A percentile compares a stretch with the other conserved stretches of the same genome.
Conservation (phyloP, 345 rosid species). For the Trapa incisa region DNA sequence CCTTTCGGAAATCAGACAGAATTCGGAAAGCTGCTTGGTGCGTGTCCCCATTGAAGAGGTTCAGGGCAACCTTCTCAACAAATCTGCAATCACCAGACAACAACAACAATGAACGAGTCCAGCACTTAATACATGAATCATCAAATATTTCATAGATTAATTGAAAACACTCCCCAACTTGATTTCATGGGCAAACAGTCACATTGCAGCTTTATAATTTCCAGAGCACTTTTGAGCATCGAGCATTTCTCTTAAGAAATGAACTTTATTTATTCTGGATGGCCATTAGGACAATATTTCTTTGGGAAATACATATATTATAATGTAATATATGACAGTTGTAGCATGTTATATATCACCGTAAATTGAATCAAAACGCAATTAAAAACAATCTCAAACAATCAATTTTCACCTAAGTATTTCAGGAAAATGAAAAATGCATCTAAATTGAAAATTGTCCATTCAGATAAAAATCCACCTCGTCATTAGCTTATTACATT, state of each 20-base stretch:
- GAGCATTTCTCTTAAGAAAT: background rate
- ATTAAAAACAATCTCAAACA: background rate
- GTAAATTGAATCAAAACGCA: background rate
- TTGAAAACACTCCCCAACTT: background rate
- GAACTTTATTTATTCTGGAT: background rate
- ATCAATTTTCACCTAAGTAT: background rate
- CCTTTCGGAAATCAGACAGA: conserved; percentile 79
- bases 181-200: background rate
- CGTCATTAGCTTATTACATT: background rate
- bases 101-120: background rate
- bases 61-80: conserved; percentile 54
- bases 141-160: background rate
- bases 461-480: background rate
- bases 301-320: background rate
- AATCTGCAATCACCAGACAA: conserved; percentile 39
- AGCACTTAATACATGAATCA: background rate
- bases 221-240: background rate
- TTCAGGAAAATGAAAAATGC: background rate
- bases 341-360: background rate
- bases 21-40: conserved; percentile 76
- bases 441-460: background rate
- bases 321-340: background rate
- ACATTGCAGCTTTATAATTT: background rate
- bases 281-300: background rate
- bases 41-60: conserved; percentile 70